phyloP scores from a whole-genome alignment of 768 basidiomycete genomes.

The Mycena haematopus region DNA sequence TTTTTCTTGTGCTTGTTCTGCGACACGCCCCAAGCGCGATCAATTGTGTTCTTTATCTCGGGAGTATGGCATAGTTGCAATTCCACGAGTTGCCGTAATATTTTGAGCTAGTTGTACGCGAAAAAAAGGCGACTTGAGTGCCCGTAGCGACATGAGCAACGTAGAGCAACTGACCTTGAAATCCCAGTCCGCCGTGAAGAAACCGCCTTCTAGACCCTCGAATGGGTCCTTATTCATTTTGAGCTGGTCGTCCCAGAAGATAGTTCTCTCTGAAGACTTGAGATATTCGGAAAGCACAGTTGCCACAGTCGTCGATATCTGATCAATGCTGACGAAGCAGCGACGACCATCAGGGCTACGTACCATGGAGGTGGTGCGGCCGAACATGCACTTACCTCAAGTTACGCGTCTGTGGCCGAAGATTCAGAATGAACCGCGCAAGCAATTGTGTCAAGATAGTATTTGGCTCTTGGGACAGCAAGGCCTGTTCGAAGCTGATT shows the following conservation, averaged over 20 bases:
- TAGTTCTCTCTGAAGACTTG: conserved; percentile 74
- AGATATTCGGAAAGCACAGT: conserved; percentile 73
- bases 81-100: conserved; percentile 86
- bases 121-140: conserved; percentile 29
- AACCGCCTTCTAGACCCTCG: conserved; percentile 65
- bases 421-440: conserved; percentile 77
- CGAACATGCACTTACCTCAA: conserved; percentile 68
- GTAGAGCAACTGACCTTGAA: conserved; percentile 67
- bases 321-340: conserved; percentile 67
- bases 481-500: conserved; percentile 78
- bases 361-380: conserved; percentile 36
- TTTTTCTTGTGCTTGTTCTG: conserved; percentile 88
- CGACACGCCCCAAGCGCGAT: conserved; percentile 86
- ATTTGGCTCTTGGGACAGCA: conserved; percentile 75
- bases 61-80: conserved; percentile 75
- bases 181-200: conserved; percentile 83
- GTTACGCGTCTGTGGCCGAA: conserved; percentile 90
- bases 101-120: conserved; percentile 63
- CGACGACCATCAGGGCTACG: conserved; percentile 41
- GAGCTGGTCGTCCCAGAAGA: conserved; percentile 80
- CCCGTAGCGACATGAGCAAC: conserved; percentile 23
- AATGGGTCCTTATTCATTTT: conserved; percentile 79
- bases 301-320: conserved; percentile 79
- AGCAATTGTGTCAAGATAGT: conserved; percentile 76
- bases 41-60: conserved; percentile 74